Evolutionary conservation across 2,329 filamentous ascomycete genomes (phyloP).

Genomic region (Aureobasidium sp.): DNA sequence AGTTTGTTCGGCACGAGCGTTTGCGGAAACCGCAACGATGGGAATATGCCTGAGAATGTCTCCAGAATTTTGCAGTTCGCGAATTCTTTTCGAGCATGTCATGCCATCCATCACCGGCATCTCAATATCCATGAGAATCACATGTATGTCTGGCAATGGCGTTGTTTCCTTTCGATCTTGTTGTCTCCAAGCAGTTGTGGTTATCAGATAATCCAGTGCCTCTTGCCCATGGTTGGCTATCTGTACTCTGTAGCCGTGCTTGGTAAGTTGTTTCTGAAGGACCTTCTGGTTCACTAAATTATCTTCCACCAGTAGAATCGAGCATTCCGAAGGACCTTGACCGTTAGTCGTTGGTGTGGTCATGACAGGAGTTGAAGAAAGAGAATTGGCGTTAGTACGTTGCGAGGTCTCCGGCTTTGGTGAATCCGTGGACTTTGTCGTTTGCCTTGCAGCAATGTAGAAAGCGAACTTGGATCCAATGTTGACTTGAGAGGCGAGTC

Average conservation of each 20-base stretch:
- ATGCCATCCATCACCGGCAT: constrained; percentile 84
- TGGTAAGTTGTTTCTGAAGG: constrained; percentile 30
- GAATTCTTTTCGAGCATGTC: constrained; percentile 71
- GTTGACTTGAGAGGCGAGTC: constrained; percentile 64
- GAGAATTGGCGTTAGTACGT: neutral
- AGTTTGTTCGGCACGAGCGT: constrained; percentile 79
- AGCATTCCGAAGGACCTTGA: neutral
- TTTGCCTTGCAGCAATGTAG: constrained; percentile 35
- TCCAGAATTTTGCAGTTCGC: constrained; percentile 61
- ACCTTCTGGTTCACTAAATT: constrained; percentile 42
- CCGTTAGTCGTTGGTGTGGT: neutral
- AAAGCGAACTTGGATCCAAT: constrained; percentile 73
- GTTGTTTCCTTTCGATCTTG: constrained; percentile 17
- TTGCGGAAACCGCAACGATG: constrained; percentile 84
- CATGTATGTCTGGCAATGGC: neutral
- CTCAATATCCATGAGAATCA: constrained; percentile 44
- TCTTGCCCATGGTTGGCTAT: constrained; percentile 32
- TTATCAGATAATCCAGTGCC: constrained; percentile 26
- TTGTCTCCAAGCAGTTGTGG: neutral
- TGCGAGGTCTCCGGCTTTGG: neutral
- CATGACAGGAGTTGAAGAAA: no score
- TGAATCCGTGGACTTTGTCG: neutral
- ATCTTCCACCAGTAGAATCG: constrained; percentile 17
- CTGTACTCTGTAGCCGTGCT: constrained; percentile 29
- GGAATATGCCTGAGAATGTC: constrained; percentile 70